phyloP scores from a whole-genome alignment of 2,329 filamentous ascomycete genomes.

The Endothia cerciana region DNA sequence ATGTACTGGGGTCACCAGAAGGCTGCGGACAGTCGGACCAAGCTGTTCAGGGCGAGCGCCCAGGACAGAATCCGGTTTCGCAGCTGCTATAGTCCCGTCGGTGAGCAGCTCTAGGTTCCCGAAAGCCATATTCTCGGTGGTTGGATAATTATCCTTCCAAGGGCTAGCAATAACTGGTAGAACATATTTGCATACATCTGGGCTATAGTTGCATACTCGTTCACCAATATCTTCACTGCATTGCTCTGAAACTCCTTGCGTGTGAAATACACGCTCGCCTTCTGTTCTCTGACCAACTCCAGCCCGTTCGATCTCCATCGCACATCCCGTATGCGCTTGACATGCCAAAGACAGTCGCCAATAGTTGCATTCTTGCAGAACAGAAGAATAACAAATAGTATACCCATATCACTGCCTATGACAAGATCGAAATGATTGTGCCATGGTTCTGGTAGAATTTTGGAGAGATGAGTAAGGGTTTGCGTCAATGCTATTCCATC shows the following conservation, averaged over 20 bases:
- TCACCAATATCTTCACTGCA: background rate
- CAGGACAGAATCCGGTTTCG: no score
- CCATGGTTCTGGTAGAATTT: background rate
- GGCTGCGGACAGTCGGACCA: no score
- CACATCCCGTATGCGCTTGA: background rate
- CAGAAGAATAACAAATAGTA: background rate
- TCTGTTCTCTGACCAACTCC: background rate
- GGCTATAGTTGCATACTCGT: background rate
- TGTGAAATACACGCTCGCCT: background rate
- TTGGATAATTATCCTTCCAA: no score
- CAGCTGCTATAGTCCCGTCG: no score
- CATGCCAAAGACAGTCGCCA: background rate
- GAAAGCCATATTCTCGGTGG: no score
- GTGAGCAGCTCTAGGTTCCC: no score
- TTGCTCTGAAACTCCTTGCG: background rate
- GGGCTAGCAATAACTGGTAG: no score
- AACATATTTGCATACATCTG: no score
- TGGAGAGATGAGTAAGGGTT: background rate
- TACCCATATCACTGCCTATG: background rate
- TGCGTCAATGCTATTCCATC: background rate
- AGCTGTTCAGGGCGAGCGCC: no score
- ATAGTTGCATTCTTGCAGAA: background rate
- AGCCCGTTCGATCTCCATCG: background rate
- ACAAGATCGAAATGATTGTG: background rate
- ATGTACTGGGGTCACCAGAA: no score